A percentile compares a stretch with the other conserved stretches of the same genome.
Evolutionary conservation across 148 eudicot species (phyloP).

Genomic region (Cornus florida): DNA sequence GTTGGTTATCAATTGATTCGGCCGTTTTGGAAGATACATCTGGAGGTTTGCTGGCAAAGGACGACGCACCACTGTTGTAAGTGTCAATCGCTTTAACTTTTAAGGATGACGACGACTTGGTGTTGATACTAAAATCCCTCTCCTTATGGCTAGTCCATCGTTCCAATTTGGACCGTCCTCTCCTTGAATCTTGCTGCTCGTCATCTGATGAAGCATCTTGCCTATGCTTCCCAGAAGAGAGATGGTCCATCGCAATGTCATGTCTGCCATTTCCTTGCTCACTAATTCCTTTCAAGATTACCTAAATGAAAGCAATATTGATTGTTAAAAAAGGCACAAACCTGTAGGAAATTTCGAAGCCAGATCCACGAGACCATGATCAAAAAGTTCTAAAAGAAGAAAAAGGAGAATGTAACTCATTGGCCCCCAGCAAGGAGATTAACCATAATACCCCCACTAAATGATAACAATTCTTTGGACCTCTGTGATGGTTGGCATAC

Average conservation of each 20-base stretch:
- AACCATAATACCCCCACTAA: neutral
- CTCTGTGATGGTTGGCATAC: neutral
- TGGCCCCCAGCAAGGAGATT: neutral
- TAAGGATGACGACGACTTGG: slow-evolving; percentile 51
- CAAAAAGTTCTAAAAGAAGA: neutral
- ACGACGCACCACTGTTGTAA: slow-evolving; percentile 33
- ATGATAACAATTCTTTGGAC: neutral
- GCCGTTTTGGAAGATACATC: slow-evolving; percentile 42
- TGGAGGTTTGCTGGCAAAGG: slow-evolving; percentile 25
- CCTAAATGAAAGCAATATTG: slow-evolving; percentile 42
- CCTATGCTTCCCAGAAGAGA: slow-evolving; percentile 35
- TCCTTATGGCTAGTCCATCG: slow-evolving; percentile 97
- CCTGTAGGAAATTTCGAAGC: neutral
- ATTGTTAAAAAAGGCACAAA: neutral
- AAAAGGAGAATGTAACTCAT: neutral
- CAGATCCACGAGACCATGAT: neutral
- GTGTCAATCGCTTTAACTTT: slow-evolving; percentile 41
- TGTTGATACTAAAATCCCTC: slow-evolving; percentile 44
- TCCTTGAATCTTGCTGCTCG: slow-evolving; percentile 68
- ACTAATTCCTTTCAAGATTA: slow-evolving; percentile 44
- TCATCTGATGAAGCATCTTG: slow-evolving; percentile 75
- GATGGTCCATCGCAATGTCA: slow-evolving; percentile 35
- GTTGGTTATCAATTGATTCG: slow-evolving; percentile 38
- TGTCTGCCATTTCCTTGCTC: slow-evolving; percentile 39
- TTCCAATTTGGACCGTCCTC: slow-evolving; percentile 92